phyloP scores from a whole-genome alignment of 23 red algal genomes.

The Cyanidioschyzon merolae region DNA sequence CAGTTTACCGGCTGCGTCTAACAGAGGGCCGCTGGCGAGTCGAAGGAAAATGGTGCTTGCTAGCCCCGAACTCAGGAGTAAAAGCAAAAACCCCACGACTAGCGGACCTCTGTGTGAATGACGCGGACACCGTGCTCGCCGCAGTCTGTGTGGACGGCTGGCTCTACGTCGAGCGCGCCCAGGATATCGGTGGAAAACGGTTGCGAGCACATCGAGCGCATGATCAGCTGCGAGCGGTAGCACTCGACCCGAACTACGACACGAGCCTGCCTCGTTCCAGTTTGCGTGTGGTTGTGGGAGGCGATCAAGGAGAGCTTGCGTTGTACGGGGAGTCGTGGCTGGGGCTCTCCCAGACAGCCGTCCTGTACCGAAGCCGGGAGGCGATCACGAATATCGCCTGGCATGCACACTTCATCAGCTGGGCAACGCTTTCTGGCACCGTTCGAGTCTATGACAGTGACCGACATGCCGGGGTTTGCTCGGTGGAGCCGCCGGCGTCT shows the following conservation, averaged over 20 bases:
- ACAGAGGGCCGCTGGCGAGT: neutral
- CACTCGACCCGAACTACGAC: conserved; percentile 2
- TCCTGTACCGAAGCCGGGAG: neutral
- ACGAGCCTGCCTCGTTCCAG: neutral
- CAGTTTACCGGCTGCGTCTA: neutral
- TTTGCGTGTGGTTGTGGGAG: neutral
- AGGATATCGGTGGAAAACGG: neutral
- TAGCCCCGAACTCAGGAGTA: neutral
- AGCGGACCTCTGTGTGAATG: neutral
- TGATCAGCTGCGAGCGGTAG: neutral
- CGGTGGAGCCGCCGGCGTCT: neutral
- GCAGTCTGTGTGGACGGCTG: conserved; percentile 2
- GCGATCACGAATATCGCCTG: conserved; percentile 3
- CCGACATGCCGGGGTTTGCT: neutral
- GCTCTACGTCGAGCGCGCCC: neutral
- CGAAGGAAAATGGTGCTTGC: neutral
- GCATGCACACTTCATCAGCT: neutral
- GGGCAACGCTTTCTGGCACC: neutral
- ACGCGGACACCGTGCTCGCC: neutral
- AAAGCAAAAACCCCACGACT: neutral
- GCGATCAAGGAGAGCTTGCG: neutral
- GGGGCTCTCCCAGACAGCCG: neutral
- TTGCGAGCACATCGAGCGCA: neutral
- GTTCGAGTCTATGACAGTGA: conserved; percentile 1
- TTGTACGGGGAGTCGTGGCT: conserved; percentile 15